Conservation (phyloP, 148 eudicot species). For the Suaeda aralocaspica region DNA sequence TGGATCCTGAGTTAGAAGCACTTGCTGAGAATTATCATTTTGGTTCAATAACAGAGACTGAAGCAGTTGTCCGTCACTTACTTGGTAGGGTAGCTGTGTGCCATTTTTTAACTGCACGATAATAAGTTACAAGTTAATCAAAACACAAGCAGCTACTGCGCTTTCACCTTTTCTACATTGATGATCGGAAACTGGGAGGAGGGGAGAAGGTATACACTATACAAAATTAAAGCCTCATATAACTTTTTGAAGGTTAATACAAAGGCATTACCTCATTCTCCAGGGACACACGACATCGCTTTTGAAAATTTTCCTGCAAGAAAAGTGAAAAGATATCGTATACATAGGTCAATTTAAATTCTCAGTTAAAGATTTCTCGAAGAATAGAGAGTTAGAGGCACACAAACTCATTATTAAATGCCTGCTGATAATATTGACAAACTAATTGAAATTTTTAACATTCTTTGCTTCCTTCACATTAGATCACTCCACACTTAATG, state of each 20-base stretch:
- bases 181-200: background rate
- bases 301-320: slow-evolving; percentile 23
- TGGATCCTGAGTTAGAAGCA: slow-evolving; percentile 24
- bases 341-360: background rate
- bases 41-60: slow-evolving; percentile 31
- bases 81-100: slow-evolving; percentile 21
- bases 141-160: background rate
- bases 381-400: background rate
- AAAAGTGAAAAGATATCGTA: background rate
- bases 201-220: background rate
- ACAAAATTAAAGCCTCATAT: background rate
- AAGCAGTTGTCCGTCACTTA: slow-evolving; percentile 30
- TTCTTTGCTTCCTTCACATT: too few species aligned
- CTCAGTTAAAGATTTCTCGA: too few species aligned
- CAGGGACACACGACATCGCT: slow-evolving; percentile 19
- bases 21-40: slow-evolving; percentile 25
- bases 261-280: slow-evolving; percentile 25
- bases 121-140: background rate
- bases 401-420: background rate
- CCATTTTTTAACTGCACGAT: background rate
- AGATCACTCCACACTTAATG: background rate
- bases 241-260: background rate
- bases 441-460: background rate
- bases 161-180: background rate
- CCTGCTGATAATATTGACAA: background rate